Percentiles rank a stretch among this genome's conserved stretches.
These are phyloP conservation scores for Ilyonectria robusta DNA, from an alignment of 2,329 filamentous ascomycete species.

Conservation along the genomic window DNA sequence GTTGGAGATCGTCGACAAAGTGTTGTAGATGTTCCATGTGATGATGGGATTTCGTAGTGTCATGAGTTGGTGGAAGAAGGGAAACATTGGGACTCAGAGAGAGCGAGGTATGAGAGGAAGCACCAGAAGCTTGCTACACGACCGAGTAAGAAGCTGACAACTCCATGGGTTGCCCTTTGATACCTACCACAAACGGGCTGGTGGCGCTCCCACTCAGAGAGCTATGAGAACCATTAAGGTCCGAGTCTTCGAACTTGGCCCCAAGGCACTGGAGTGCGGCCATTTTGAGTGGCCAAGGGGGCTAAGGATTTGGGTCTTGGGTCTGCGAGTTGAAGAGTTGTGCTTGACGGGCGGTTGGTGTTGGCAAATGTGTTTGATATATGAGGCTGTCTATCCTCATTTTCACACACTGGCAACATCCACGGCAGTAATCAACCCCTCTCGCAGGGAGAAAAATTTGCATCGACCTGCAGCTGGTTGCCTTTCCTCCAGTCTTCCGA, in stretches of 20 bases:
- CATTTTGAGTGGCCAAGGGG: conserved; percentile 29
- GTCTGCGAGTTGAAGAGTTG: not conserved
- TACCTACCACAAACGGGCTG: conserved; percentile 45
- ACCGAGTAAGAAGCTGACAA: conserved; percentile 29
- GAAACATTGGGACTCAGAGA: conserved; percentile 42
- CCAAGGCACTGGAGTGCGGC: conserved; percentile 42
- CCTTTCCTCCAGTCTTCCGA: conserved; percentile 27
- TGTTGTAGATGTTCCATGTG: conserved; percentile 43
- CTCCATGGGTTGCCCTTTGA: not conserved
- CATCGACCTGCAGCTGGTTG: conserved; percentile 38
- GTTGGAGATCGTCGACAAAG: conserved; percentile 43
- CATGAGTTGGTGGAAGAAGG: conserved; percentile 43
- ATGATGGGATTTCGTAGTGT: conserved; percentile 46
- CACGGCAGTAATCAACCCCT: conserved; percentile 13
- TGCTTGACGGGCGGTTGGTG: not conserved
- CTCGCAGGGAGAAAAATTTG: conserved; percentile 32
- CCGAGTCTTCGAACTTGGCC: conserved; percentile 40
- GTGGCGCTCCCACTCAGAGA: conserved; percentile 41
- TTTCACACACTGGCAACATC: conserved; percentile 12
- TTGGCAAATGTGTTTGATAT: conserved; percentile 20
- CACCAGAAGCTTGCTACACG: conserved; percentile 42
- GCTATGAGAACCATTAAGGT: conserved; percentile 41
- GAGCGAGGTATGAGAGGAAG: conserved; percentile 45
- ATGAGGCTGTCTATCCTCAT: conserved; percentile 20
- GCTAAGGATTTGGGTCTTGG: not conserved